Evolutionary conservation across 1,284 basidiomycete species (phyloP).

Genomic region (Cryptococcus sp.): DNA sequence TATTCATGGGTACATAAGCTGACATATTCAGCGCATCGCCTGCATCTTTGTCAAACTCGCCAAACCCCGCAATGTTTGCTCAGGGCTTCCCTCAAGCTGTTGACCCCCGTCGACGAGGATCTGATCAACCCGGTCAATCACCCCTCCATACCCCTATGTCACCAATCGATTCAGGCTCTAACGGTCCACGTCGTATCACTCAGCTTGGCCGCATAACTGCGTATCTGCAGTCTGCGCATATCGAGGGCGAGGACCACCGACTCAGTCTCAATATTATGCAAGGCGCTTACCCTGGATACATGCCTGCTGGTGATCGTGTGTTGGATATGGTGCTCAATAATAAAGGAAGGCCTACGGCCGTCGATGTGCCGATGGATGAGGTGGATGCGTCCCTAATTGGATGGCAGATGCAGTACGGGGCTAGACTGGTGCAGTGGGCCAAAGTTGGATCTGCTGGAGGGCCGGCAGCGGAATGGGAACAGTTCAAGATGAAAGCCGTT

Average conservation of each 20-base stretch:
- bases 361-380: slow-evolving; percentile 5
- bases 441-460: not conserved
- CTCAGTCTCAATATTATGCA: not conserved
- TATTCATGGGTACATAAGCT: no score
- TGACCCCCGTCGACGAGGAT: not conserved
- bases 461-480: slow-evolving; percentile 3
- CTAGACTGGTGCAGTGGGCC: slow-evolving; percentile 16
- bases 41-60: no score
- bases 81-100: not conserved
- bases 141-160: not conserved
- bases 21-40: no score
- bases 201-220: not conserved
- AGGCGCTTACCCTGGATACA: not conserved
- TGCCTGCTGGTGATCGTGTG: not conserved
- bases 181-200: not conserved
- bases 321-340: not conserved
- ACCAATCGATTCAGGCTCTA: not conserved
- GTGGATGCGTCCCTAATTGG: slow-evolving; percentile 5
- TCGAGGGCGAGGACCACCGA: not conserved
- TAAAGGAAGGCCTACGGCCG: not conserved
- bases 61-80: no score
- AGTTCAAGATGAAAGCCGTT: slow-evolving; percentile 5
- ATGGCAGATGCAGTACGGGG: slow-evolving; percentile 7
- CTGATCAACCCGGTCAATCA: not conserved
- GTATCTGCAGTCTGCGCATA: not conserved